Conservation (phyloP, 2,329 filamentous ascomycete genomes). For the Curvularia eragrostidis region DNA sequence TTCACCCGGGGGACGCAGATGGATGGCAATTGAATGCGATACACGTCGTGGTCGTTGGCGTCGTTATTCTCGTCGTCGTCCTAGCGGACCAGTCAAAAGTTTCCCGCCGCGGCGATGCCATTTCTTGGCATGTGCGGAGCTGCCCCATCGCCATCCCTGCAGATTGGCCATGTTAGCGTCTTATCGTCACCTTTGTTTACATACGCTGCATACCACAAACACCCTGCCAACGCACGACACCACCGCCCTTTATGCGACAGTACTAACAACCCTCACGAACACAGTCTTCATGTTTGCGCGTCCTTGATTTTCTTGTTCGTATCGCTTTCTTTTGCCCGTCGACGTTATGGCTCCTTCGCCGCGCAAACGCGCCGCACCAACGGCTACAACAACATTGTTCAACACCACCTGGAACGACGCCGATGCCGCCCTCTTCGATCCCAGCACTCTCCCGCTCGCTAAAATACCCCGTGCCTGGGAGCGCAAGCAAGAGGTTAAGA, state of each 20-base stretch:
- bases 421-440: constrained; percentile 52
- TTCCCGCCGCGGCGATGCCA: constrained; percentile 19
- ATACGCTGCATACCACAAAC: constrained; percentile 4
- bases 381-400: constrained; percentile 33
- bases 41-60: constrained; percentile 6
- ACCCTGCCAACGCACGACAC: constrained; percentile 23
- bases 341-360: constrained; percentile 41
- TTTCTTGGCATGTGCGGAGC: constrained; percentile 20
- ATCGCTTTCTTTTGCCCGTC: constrained; percentile 1
- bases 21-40: background rate
- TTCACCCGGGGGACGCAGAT: constrained; percentile 1
- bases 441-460: constrained; percentile 50
- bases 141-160: constrained; percentile 15
- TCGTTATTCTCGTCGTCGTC: constrained; percentile 1
- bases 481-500: constrained; percentile 53
- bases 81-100: constrained; percentile 19
- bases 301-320: background rate
- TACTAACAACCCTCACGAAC: constrained; percentile 11
- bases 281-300: constrained; percentile 14
- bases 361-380: constrained; percentile 34
- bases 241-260: constrained; percentile 6
- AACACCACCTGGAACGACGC: constrained; percentile 51
- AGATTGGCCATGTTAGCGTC: constrained; percentile 2
- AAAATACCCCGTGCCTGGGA: constrained; percentile 59
- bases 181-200: constrained; percentile 22